Evolutionary conservation across 2,329 filamentous ascomycete species (phyloP).

Genomic region (Aureobasidium leucospermi): DNA sequence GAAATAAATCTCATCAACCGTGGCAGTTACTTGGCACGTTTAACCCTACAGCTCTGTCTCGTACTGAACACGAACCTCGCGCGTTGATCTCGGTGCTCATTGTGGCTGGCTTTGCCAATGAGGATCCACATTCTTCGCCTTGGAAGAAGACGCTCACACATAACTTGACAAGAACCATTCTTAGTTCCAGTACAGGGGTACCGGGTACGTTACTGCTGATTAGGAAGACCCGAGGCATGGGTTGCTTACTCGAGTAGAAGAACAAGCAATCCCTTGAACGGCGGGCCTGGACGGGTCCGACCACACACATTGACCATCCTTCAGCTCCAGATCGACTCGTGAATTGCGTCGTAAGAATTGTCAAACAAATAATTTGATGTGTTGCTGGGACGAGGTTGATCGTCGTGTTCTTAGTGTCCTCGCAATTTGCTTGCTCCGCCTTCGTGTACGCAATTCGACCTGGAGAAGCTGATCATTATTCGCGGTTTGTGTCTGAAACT

Average conservation of each 20-base stretch:
- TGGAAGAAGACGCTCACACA: background rate
- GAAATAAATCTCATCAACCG: conserved; percentile 1
- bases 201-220: no score
- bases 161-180: background rate
- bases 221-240: no score
- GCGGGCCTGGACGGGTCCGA: no score
- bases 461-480: conserved; percentile 1
- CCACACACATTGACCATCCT: no score
- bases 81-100: background rate
- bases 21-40: background rate
- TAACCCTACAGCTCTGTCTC: background rate
- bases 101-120: background rate
- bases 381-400: conserved; percentile 1
- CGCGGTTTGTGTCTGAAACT: background rate
- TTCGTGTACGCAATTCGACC: background rate
- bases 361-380: background rate
- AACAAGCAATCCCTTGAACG: no score
- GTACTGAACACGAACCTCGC: background rate
- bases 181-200: no score
- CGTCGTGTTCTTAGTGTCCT: background rate
- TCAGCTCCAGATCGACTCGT: no score
- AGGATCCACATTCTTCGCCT: background rate
- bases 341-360: background rate
- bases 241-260: no score
- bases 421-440: background rate